Base-by-base conservation (phyloP, 1,139 yeast species). In the Lodderomyces parapsilosis region DNA sequence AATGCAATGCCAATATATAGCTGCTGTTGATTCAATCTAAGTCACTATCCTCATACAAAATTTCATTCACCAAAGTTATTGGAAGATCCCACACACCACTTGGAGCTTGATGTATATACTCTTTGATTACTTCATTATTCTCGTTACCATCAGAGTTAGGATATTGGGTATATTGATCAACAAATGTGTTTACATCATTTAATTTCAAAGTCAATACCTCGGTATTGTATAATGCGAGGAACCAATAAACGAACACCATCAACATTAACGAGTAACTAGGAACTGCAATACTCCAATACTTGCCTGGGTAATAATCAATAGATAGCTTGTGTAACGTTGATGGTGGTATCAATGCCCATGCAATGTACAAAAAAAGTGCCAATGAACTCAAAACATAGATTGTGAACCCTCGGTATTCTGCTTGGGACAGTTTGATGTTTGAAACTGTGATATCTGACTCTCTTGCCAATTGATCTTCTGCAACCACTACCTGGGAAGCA, bases 41-140 rank as follows among this genome's bases (percentile, higher is more conserved):
- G n/a, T n/a, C n/a, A n/a, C n/a, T n/a, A 22, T 35, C 39, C 19
- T 51, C 49, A 52, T 87, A 89, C 18, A 89, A 63, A 0, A 86
- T 83, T 42, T 77, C 76, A 56, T 86, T 85, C 0, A 86, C 96
- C 41, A 81, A 74, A 2, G 81, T 73, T 2, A 88, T 68, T 1
- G 96, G 93, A 41, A 89, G 57, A 59, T 90, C 97, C 78, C 89
- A 79, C 7, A 90, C 93, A 0, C 95, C 96, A 54, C 87, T 86
- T 0, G 93, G 82, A 4, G 87, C 78, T 23, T 59, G 56, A 47
- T 80, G 76, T 45, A 75, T 75, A 50, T 65, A 69, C 14, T 65
- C 63, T 14, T 19, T 13, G 20, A 27, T 17, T 6, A 38, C 25
- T 14, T 22, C n/a, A 48, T 1, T 58, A 17, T 28, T 19, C 7